phyloP scores from a whole-genome alignment of 305 asterid genomes.

The Fraxinus ornus region DNA sequence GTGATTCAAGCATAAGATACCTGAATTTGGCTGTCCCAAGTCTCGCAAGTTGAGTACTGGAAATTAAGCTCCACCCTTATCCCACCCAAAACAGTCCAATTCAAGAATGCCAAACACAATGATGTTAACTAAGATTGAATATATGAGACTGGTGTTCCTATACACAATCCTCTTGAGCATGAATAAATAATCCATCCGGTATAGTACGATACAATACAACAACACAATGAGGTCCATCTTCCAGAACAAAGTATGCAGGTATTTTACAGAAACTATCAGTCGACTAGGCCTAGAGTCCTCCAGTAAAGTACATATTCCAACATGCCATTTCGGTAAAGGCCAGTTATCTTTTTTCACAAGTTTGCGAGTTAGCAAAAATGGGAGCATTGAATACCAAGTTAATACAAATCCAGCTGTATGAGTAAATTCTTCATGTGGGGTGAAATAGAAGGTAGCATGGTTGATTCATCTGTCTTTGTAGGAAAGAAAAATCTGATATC shows the following conservation, averaged over 20 bases:
- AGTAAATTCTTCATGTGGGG: slow-evolving; percentile 28
- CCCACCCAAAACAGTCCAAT: neutral
- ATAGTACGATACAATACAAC: slow-evolving; percentile 15
- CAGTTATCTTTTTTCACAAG: neutral
- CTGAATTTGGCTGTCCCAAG: slow-evolving; percentile 8
- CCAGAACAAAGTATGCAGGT: slow-evolving; percentile 24
- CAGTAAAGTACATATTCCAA: slow-evolving; percentile 17
- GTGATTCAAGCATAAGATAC: neutral
- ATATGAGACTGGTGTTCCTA: neutral
- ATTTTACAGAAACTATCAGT: slow-evolving; percentile 26
- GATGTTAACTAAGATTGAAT: neutral
- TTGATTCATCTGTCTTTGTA: slow-evolving; percentile 31
- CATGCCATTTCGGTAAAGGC: slow-evolving; percentile 14
- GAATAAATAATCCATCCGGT: neutral
- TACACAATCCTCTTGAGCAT: neutral
- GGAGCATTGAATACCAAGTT: neutral
- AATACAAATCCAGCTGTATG: slow-evolving; percentile 32
- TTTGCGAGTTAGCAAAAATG: neutral
- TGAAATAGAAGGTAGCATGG: slow-evolving; percentile 29
- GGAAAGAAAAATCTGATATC: slow-evolving; percentile 4
- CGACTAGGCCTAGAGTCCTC: slow-evolving; percentile 9
- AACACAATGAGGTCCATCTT: slow-evolving; percentile 15
- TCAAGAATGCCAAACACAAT: slow-evolving; percentile 4
- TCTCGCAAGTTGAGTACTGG: neutral
- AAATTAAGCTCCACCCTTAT: slow-evolving; percentile 3